Conservation (phyloP, 768 basidiomycete genomes). For the Porphyrellus cyaneotinctus region DNA sequence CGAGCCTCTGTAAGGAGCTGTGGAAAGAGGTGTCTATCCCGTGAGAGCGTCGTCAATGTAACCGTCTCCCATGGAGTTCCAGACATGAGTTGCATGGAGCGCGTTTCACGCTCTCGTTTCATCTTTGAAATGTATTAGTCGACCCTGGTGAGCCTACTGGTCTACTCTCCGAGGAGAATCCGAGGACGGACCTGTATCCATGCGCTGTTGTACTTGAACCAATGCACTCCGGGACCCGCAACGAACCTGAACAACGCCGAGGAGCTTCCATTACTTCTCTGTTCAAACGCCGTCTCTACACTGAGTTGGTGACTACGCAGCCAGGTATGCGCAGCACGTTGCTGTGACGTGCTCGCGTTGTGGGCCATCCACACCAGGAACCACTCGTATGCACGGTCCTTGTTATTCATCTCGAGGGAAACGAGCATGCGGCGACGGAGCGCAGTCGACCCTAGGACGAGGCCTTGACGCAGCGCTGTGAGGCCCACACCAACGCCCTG, state of each 20-base stretch:
- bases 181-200: constrained; percentile 83
- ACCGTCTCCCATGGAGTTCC: constrained; percentile 98
- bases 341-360: constrained; percentile 41
- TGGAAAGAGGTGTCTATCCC: constrained; percentile 79
- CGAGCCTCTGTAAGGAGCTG: constrained; percentile 83
- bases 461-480: constrained; percentile 66
- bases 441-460: constrained; percentile 64
- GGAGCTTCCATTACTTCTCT: constrained; percentile 86
- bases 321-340: constrained; percentile 36
- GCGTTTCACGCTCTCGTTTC: constrained; percentile 90
- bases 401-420: constrained; percentile 92
- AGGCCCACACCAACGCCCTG: constrained; percentile 91
- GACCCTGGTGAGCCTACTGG: background rate
- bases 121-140: constrained; percentile 48
- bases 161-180: background rate
- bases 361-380: constrained; percentile 94
- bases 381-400: constrained; percentile 94
- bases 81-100: constrained; percentile 86
- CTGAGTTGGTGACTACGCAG: constrained; percentile 87
- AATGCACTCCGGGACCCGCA: constrained; percentile 93
- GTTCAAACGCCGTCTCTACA: constrained; percentile 88
- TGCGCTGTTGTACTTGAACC: constrained; percentile 81
- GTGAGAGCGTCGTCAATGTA: constrained; percentile 86
- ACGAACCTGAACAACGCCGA: constrained; percentile 90
- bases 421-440: constrained; percentile 90